A percentile compares a stretch with the other conserved stretches of the same genome.
These are phyloP conservation scores for Sporothrix luriei DNA, from an alignment of 2,329 filamentous ascomycete species.

Conservation along the genomic window DNA sequence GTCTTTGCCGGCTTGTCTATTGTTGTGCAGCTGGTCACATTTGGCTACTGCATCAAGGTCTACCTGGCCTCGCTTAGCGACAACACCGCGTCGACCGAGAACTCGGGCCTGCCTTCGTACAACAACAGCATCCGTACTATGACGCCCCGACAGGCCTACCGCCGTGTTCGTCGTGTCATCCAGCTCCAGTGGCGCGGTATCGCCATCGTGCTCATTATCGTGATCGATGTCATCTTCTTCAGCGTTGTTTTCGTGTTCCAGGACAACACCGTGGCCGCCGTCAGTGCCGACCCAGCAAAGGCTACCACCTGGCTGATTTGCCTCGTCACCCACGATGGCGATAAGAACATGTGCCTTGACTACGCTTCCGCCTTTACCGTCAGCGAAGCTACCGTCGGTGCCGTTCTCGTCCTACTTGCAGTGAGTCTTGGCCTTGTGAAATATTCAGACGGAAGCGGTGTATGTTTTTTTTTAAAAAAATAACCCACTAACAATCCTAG, in stretches of 20 bases:
- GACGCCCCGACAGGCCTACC: constrained; percentile 83
- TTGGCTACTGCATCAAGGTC: constrained; percentile 91
- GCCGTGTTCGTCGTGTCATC: constrained; percentile 81
- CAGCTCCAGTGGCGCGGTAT: constrained; percentile 94
- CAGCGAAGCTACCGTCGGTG: constrained; percentile 73
- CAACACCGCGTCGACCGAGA: constrained; percentile 68
- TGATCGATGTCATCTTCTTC: constrained; percentile 92
- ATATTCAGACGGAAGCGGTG: too few species aligned
- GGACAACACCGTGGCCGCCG: constrained; percentile 68
- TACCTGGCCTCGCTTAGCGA: constrained; percentile 84
- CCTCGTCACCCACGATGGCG: constrained; percentile 58
- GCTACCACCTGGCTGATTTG: constrained; percentile 72
- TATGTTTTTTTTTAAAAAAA: not conserved
- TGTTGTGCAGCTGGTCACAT: constrained; percentile 81
- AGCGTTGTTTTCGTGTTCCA: constrained; percentile 87
- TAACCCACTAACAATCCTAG: constrained; percentile 45
- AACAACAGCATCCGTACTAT: constrained; percentile 73
- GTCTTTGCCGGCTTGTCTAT: constrained; percentile 75
- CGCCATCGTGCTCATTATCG: constrained; percentile 83
- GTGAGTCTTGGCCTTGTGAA: constrained; percentile 58
- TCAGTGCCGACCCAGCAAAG: constrained; percentile 56
- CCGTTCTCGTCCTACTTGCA: constrained; percentile 79
- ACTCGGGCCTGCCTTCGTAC: constrained; percentile 74
- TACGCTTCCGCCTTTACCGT: constrained; percentile 66
- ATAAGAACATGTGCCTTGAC: constrained; percentile 68